Evolutionary conservation across 805 yeast genomes (phyloP).

Genomic region (Yamadazyma sp.): DNA sequence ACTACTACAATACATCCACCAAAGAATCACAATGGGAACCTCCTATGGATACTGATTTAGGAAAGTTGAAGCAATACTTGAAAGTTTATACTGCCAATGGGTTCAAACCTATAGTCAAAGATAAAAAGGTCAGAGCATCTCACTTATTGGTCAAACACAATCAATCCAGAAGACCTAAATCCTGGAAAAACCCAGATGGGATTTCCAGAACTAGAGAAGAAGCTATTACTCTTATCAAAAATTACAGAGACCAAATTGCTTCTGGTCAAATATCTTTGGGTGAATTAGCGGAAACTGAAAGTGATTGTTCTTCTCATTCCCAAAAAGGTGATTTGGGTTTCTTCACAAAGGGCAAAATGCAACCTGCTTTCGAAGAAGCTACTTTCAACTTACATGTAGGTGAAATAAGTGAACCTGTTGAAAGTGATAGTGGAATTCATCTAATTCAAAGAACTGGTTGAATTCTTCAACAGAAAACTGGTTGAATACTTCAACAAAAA

Average conservation of each 20-base stretch:
- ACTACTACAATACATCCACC: slow-evolving; percentile 69
- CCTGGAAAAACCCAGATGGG: slow-evolving; percentile 75
- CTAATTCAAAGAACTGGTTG: slow-evolving; percentile 80
- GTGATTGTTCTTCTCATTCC: slow-evolving; percentile 84
- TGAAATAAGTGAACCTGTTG: slow-evolving; percentile 78
- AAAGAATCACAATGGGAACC: slow-evolving; percentile 86
- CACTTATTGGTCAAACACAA: slow-evolving; percentile 83
- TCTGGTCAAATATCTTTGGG: slow-evolving; percentile 65
- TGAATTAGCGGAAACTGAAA: slow-evolving; percentile 74
- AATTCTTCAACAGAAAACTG: too few species aligned
- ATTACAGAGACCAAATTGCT: slow-evolving; percentile 54
- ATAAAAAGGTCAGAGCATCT: slow-evolving; percentile 68
- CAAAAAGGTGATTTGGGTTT: slow-evolving; percentile 91
- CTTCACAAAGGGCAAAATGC: slow-evolving; percentile 92
- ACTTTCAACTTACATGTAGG: slow-evolving; percentile 80
- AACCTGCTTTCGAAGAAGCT: slow-evolving; percentile 87
- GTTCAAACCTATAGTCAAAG: slow-evolving; percentile 45
- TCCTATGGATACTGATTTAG: slow-evolving; percentile 76
- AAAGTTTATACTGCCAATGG: slow-evolving; percentile 30
- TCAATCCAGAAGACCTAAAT: slow-evolving; percentile 83
- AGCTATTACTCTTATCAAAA: slow-evolving; percentile 62
- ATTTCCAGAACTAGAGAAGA: slow-evolving; percentile 82
- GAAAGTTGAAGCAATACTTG: slow-evolving; percentile 55
- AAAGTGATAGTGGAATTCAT: slow-evolving; percentile 89
- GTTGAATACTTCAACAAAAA: too few species aligned